Evolutionary conservation across 805 yeast species (phyloP), one percentile per base, ranked within the genome.

Genomic region (Ogataea nonfermentans): DNA sequence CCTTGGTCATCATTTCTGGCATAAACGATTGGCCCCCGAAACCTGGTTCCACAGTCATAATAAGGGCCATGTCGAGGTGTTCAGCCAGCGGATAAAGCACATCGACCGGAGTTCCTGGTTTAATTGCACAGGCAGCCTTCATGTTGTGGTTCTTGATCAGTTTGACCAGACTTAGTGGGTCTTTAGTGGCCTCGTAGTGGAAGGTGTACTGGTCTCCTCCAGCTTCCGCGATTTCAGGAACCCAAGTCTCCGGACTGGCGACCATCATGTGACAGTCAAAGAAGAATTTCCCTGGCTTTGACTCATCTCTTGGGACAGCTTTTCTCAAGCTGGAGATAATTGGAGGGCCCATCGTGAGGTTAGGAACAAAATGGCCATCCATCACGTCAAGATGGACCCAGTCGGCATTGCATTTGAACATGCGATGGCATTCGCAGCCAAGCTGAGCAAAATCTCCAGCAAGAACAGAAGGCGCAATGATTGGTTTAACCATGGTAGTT

Each of bases 241-340:
- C 95, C 98, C 98, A 93, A 57, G 81, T 80, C 61, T 86, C 95
- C 9, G 99, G 99, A 41, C 73, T 67, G 20, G 88, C 70, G 31
- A 93, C 97, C 99, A 93, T 93, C 97, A 93, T 90, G 66, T 93
- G 99, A 65, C 98, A 91, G 63, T 93, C 99, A 59, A 93, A 91
- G 48, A 76, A 76, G 32, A 27, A 56, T 24, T 52, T 53, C 4
- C 41, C 44, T 6, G 55, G 52, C 15, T 41, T 9, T 34, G 35
- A 4, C 15, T 29, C 42, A 30, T 56, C 55, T 56, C 81, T 72
- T 36, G 98, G 55, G 40, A 48, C 49, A 19, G 52, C 36, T 28
- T 44, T 44, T 36, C 55, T 46, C 32, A 50, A 34, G n/a, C 52
- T 46, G 14, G 50, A 44, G 27, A 50, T 47, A 29, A 50, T 47